Base-by-base conservation (phyloP, 495 filamentous ascomycete genomes). In the Lophiostoma macrostomum region DNA sequence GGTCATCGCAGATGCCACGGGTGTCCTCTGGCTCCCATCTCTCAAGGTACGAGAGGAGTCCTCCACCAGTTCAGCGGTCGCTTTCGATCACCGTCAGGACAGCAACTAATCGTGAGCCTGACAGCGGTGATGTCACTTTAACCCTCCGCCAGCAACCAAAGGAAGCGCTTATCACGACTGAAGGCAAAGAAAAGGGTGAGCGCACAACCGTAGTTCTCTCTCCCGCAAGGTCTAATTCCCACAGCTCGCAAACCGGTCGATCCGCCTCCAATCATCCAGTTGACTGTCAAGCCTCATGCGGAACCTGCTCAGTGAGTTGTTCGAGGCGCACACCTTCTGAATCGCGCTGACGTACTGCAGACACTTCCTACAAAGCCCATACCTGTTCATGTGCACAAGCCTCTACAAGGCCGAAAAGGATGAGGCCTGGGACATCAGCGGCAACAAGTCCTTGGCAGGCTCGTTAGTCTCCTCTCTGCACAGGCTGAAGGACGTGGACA, bases 211-310 rank as follows among this genome's bases (percentile, higher is more conserved):
- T n/a, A n/a, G n/a, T n/a, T n/a, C n/a, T n/a, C n/a, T n/a, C n/a
- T n/a, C n/a, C n/a, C n/a, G n/a, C n/a, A n/a, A n/a, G n/a, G n/a
- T n/a, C n/a, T n/a, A n/a, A n/a, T n/a, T n/a, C n/a, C 18, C 22
- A 7, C 45, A 95, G 93, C 90, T 60, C 85, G 93, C 59, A 96
- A 95, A 69, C 90, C 93, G 2, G 83, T 98, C 64, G 93, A 98
- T 66, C 93, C 93, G 38, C 93, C 91, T 20, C 93, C 93, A 44
- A 88, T 96, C 64, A 77, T 96, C 24, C 88, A 96, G 71, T 75
- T 97, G 31, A 78, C 79, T 42, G 82, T 95, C 60, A 80, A 76
- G 55, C 76, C 78, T 59, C 76, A 82, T 39, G 75, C 76, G 31
- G 90, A 95, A 68, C 84, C 89, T 4, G 73, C 80, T 23, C 85